Evolutionary conservation across 306 rosid species (phyloP), one percentile per base, ranked within the genome.

Genomic region (Sicyos edulis): DNA sequence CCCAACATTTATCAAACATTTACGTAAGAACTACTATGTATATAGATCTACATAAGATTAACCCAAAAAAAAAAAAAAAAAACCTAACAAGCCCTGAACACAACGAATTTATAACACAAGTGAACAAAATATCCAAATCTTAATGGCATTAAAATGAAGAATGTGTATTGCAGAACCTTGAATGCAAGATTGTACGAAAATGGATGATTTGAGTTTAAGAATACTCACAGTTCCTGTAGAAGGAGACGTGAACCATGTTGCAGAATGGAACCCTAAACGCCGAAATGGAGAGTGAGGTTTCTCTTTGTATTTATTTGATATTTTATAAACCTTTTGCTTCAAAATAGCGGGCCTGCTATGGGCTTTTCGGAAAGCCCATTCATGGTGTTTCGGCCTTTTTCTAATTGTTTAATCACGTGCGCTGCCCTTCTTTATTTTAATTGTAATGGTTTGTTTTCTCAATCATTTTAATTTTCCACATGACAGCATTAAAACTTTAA

Each of bases 141-240:
- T 26, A 10, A 32, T 10, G 13, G 50, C 69, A 34, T 3, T 62
- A 1, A 34, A 16, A 62, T n/a, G 22, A 62, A 62, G 8, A 50
- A 8, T 5, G 32, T 9, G 20, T 2, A 34, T 8, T 34, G 51
- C 22, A 16, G 47, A 32, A 29, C 20, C 7, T 60, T 7, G 66
- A 34, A 6, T 4, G 44, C 20, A 9, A 0, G 3, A 0, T 2
- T 29, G 13, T 10, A 32, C 5, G n/a, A 34, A 4, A 5, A n/a
- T 37, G 15, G 15, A 34, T 34, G 4, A 34, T 4, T 13, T 7
- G 32, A 42, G 16, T 26, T 37, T 15, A 47, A 63, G 69, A 0
- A 63, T 63, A 63, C 69, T 63, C 26, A 63, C 69, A 63, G 22
- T 63, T 63, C 49, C 69, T 17, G 42, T 63, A 63, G 69, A 63